phyloP scores from a whole-genome alignment of 1,284 basidiomycete genomes.

The Fomes fomentarius region DNA sequence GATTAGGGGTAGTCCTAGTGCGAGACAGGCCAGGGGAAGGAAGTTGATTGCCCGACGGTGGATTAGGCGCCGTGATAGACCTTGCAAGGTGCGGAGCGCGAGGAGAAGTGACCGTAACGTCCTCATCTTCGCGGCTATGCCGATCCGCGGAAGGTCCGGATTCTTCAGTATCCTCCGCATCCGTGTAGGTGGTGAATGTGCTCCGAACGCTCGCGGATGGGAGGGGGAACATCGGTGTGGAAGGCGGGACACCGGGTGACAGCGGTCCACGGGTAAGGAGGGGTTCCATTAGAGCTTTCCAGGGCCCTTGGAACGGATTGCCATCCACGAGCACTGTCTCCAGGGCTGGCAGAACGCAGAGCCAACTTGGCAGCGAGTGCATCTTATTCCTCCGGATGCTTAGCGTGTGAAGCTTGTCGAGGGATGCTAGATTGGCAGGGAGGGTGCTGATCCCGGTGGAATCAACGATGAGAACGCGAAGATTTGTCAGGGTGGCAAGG shows the following conservation, averaged over 20 bases:
- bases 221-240: constrained; percentile 62
- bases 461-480: constrained; percentile 91
- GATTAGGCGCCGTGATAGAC: constrained; percentile 48
- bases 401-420: constrained; percentile 83
- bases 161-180: constrained; percentile 59
- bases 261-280: constrained; percentile 64
- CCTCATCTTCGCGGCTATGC: constrained; percentile 56
- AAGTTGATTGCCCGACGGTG: constrained; percentile 26
- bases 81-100: constrained; percentile 52
- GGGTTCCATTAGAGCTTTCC: constrained; percentile 88
- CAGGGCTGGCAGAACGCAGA: constrained; percentile 81
- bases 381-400: constrained; percentile 89
- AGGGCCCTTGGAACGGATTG: constrained; percentile 92
- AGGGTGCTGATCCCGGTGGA: constrained; percentile 80
- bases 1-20: constrained; percentile 73
- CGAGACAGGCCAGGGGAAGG: constrained; percentile 54
- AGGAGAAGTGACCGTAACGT: constrained; percentile 66
- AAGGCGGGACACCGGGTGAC: constrained; percentile 66
- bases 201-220: constrained; percentile 47
- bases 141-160: constrained; percentile 32
- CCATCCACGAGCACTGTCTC: constrained; percentile 90
- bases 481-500: constrained; percentile 72
- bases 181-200: constrained; percentile 47
- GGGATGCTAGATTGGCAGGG: constrained; percentile 66
- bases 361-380: constrained; percentile 90